Base-by-base conservation (phyloP, 345 rosid species). In the Sonneratia caseolaris region DNA sequence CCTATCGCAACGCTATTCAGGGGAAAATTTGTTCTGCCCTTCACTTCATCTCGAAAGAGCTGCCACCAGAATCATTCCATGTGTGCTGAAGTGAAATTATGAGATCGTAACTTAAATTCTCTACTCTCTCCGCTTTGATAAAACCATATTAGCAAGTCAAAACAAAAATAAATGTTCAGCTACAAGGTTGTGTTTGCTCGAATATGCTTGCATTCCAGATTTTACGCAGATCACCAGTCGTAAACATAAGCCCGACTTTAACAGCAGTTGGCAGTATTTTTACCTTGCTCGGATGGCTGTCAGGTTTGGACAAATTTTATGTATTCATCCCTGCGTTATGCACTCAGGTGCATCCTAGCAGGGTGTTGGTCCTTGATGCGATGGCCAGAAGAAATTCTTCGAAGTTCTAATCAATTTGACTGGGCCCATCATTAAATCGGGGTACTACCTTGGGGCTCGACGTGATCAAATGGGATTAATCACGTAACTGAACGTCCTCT, bases 21-120 rank as follows among this genome's bases (percentile, higher is more conserved):
- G 40, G 91, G 88, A 3, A 88, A 88, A 67, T 84, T 88, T 51
- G 78, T 88, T 56, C 80, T 88, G n/a, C 73, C 83, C 74, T 90
- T 90, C 82, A 67, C 81, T 70, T 73, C 84, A 37, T 21, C 1
- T 9, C 7, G 57, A 3, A 3, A 11, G 72, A 24, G 53, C 75
- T 0, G 71, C 75, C 16, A 68, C 80, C 51, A 57, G 19, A 14
- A 66, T 0, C 9, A 75, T 47, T 83, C 86, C 75, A 90, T 91
- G 0, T 79, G 73, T 66, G 36, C 84, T 3, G 84, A 83, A 75
- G 88, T 87, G 22, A 27, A 88, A 87, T 78, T 86, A 82, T 3
- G 92, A 85, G 82, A 76, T 82, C 42, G 91, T 27, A 71, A 84
- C 90, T 13, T 84, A 64, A 71, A 85, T 89, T 73, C 82, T 87